These are phyloP conservation scores for Mucor indicus DNA, from an alignment of 371 early-diverging fungal genomes.

Conservation along the genomic window DNA sequence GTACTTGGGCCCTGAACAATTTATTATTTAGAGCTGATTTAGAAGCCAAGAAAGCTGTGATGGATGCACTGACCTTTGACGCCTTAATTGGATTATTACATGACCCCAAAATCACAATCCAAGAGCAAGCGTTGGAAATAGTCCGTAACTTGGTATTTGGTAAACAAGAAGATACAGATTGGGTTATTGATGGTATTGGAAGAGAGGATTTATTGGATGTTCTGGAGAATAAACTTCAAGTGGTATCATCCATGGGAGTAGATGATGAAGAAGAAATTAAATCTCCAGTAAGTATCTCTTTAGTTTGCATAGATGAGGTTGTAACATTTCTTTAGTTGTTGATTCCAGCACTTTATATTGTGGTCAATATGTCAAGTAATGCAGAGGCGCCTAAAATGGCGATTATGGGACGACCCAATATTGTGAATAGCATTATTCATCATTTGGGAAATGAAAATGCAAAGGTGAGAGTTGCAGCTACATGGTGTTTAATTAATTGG, in stretches of 20 bases:
- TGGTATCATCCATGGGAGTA: constrained; percentile 33
- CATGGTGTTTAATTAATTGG: constrained; percentile 83
- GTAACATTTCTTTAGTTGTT: not conserved
- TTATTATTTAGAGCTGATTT: constrained; percentile 72
- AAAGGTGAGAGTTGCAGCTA: constrained; percentile 69
- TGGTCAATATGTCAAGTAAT: constrained; percentile 79
- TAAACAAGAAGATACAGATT: constrained; percentile 44
- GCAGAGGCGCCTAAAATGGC: constrained; percentile 63
- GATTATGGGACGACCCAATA: constrained; percentile 56
- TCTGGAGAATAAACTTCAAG: constrained; percentile 65
- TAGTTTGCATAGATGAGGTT: not conserved
- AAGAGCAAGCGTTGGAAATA: constrained; percentile 80
- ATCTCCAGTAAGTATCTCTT: constrained; percentile 19
- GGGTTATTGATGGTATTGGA: constrained; percentile 71
- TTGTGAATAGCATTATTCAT: constrained; percentile 53
- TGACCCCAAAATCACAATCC: constrained; percentile 60
- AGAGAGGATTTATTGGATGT: constrained; percentile 57
- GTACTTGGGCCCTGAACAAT: constrained; percentile 86
- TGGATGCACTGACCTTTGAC: constrained; percentile 67
- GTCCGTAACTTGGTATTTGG: constrained; percentile 78
- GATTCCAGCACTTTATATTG: constrained; percentile 51
- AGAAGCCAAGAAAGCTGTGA: constrained; percentile 65
- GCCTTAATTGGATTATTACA: constrained; percentile 61
- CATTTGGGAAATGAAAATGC: constrained; percentile 64
- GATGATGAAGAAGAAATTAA: constrained; percentile 22